Percentiles rank a stretch among this genome's conserved stretches.
These are phyloP conservation scores for Lonicera japonica DNA, from an alignment of 129 eudicot species.

Conservation along the genomic window DNA sequence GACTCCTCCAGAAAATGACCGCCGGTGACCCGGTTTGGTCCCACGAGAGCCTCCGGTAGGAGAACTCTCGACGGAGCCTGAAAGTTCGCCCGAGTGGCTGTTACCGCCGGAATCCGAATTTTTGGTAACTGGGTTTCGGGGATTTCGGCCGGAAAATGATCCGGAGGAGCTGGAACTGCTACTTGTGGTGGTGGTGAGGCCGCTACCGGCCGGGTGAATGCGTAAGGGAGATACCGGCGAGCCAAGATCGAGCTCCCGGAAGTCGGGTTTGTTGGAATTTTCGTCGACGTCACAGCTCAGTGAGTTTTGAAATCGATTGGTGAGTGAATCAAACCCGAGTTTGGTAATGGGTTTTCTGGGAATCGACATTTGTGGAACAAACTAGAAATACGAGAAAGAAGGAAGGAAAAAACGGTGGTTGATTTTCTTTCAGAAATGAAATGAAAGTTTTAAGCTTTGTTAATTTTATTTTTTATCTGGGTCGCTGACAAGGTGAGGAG, in stretches of 20 bases:
- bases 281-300: slow-evolving; percentile 14
- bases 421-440: slow-evolving; percentile 12
- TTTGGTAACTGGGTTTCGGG: slow-evolving; percentile 10
- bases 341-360: slow-evolving; percentile 34
- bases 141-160: slow-evolving; percentile 65
- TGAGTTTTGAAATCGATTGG: slow-evolving; percentile 54
- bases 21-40: slow-evolving; percentile 41
- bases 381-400: not conserved
- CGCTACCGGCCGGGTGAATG: slow-evolving; percentile 18
- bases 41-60: slow-evolving; percentile 29
- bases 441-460: not conserved
- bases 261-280: slow-evolving; percentile 66
- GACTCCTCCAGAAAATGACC: slow-evolving; percentile 39
- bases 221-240: slow-evolving; percentile 82
- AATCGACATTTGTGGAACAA: slow-evolving; percentile 76
- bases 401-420: not conserved
- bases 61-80: slow-evolving; percentile 55
- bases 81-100: slow-evolving; percentile 70
- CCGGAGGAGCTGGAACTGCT: slow-evolving; percentile 57
- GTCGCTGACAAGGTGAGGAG: slow-evolving; percentile 11
- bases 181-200: slow-evolving; percentile 53
- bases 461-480: not conserved
- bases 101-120: slow-evolving; percentile 28
- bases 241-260: slow-evolving; percentile 73
- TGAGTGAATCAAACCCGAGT: slow-evolving; percentile 31